Evolutionary conservation across 1,284 basidiomycete genomes (phyloP), one percentile per base, ranked within the genome.

Genomic region (Cryptococcus hybrid): DNA sequence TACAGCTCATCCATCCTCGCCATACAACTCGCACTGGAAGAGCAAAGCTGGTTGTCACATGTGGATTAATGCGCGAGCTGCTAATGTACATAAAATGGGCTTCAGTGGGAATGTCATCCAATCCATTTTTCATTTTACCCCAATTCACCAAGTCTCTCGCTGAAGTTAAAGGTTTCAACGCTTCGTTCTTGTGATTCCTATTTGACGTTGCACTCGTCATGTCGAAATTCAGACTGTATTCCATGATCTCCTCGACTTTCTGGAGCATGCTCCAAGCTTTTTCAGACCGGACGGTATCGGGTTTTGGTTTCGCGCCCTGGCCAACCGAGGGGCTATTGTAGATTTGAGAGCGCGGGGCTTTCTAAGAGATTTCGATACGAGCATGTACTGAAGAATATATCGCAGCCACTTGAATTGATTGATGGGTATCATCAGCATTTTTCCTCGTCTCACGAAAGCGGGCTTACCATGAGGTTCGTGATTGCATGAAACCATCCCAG

Each of bases 401-500:
- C 24, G 24, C 24, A 24, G 24, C 24, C 24, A 24, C 24, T 24
- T 24, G 24, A 24, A 24, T 24, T 24, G 24, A 24, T 24, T 24
- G 49, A 57, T 59, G 5, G 42, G 50, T 18, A 46, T 45, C 39
- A 46, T 36, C 39, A 52, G 42, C 35, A 40, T 24, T 49, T 42
- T 24, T 24, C 24, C 24, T 24, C 24, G 24, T 24, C 24, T 24
- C 24, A 24, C 24, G 38, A 38, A 45, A 60, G 55, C 18, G 2
- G 35, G 72, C 85, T 71, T 71, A 92, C 92, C 84, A 97, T 85
- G 44, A 95, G 85, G 69, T 97, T 97, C 5, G 92, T 94, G 8
- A 88, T 74, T 0, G 92, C 90, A 52, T 84, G 82, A 85, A 93
- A 1, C 74, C 80, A 55, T 84, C 82, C 94, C 94, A 97, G 7